Percentiles rank a stretch among this genome's conserved stretches.
phyloP scores from a whole-genome alignment of 2,329 filamentous ascomycete species.

The Ophiostoma quercus region DNA sequence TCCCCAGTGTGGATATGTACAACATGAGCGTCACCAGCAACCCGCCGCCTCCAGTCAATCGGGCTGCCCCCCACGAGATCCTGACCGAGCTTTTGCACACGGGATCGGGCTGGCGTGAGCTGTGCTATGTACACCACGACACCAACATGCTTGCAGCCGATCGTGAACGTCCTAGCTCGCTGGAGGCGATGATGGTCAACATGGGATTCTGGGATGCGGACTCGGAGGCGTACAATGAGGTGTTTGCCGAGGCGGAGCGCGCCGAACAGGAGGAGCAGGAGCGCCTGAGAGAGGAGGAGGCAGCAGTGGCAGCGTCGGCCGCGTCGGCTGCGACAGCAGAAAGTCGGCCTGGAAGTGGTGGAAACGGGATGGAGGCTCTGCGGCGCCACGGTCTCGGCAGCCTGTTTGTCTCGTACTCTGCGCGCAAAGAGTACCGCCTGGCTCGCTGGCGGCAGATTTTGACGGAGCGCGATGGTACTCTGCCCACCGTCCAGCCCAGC shows the following conservation, averaged over 20 bases:
- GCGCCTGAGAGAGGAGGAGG: neutral
- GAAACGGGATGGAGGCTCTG: neutral
- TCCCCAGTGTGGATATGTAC: slow-evolving; percentile 23
- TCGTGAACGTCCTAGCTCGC: slow-evolving; percentile 23
- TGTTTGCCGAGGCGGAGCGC: slow-evolving; percentile 23
- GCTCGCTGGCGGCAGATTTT: slow-evolving; percentile 26
- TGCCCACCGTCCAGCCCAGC: neutral
- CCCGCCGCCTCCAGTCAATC: slow-evolving; percentile 12
- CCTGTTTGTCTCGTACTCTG: slow-evolving; percentile 21
- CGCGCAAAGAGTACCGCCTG: slow-evolving; percentile 25
- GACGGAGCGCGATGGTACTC: slow-evolving; percentile 22
- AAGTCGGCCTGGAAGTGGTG: neutral
- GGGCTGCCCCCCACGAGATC: slow-evolving; percentile 24
- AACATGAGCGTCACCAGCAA: slow-evolving; percentile 21
- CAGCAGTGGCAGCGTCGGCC: neutral
- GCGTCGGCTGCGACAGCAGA: neutral
- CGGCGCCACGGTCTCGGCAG: slow-evolving; percentile 22
- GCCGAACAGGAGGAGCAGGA: slow-evolving; percentile 15
- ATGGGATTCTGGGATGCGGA: slow-evolving; percentile 29
- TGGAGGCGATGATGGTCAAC: slow-evolving; percentile 30
- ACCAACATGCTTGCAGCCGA: slow-evolving; percentile 25
- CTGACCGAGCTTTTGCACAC: slow-evolving; percentile 26
- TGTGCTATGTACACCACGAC: slow-evolving; percentile 29
- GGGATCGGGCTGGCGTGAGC: slow-evolving; percentile 28
- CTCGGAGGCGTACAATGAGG: slow-evolving; percentile 22